phyloP scores from a whole-genome alignment of 148 eudicot species.

The Camellia granthamiana region DNA sequence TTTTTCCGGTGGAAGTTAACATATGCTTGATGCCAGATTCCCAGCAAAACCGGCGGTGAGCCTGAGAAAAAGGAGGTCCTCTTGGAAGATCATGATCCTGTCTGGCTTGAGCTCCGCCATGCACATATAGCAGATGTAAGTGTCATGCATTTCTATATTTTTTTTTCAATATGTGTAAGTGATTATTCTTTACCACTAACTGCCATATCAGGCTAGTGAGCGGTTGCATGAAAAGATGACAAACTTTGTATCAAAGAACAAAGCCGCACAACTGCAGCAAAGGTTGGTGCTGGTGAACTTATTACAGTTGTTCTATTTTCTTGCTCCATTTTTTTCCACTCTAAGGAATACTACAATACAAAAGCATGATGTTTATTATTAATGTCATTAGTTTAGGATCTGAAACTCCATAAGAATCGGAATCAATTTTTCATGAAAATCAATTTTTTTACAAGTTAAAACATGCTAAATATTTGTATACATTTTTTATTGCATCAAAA shows the following conservation, averaged over 20 bases:
- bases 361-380: background rate
- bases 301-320: conserved; percentile 13
- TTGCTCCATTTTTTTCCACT: background rate
- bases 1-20: background rate
- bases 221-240: conserved; percentile 81
- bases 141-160: conserved; percentile 7
- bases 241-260: conserved; percentile 76
- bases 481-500: background rate
- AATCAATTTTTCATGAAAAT: background rate
- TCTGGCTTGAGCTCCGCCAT: conserved; percentile 94
- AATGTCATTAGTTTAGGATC: conserved; percentile 6
- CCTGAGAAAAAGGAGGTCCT: conserved; percentile 83
- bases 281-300: conserved; percentile 48
- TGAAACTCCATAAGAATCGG: background rate
- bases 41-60: conserved; percentile 70
- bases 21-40: conserved; percentile 38
- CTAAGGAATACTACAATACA: background rate
- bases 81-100: conserved; percentile 87
- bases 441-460: background rate
- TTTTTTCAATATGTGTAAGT: background rate
- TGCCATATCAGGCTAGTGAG: conserved; percentile 83
- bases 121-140: conserved; percentile 91
- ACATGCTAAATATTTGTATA: background rate
- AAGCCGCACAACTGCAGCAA: conserved; percentile 91
- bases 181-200: conserved; percentile 10